A percentile compares a stretch with the other conserved stretches of the same genome.
phyloP scores from a whole-genome alignment of 1,284 basidiomycete genomes.

The Microbotryum scabiosae region DNA sequence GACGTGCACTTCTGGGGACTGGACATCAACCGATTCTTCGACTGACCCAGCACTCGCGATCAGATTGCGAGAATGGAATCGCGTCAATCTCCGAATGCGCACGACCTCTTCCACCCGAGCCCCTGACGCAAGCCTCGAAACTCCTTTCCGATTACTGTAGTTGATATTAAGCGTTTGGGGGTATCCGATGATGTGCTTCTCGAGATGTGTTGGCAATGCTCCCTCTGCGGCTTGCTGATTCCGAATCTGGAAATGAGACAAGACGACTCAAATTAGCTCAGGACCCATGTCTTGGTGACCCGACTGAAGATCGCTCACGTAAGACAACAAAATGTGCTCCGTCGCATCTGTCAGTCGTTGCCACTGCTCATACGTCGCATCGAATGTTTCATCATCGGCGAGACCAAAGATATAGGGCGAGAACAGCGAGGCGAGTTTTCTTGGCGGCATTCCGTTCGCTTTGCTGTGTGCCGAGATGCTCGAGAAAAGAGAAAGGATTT shows the following conservation, averaged over 20 bases:
- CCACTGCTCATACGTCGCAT: constrained; percentile 68
- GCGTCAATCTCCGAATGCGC: constrained; percentile 19
- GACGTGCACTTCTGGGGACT: not conserved
- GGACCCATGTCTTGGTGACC: not conserved
- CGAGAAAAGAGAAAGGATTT: constrained; percentile 22
- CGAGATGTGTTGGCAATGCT: constrained; percentile 31
- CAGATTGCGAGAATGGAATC: constrained; percentile 34
- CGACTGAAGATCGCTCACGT: constrained; percentile 54
- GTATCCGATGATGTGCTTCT: constrained; percentile 31
- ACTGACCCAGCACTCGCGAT: constrained; percentile 24
- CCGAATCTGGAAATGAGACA: constrained; percentile 20
- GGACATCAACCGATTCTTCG: constrained; percentile 7
- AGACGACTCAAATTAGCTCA: not conserved
- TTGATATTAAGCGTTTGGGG: constrained; percentile 20
- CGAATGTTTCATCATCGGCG: constrained; percentile 56
- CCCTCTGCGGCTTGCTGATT: constrained; percentile 27
- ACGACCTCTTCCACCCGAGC: constrained; percentile 25
- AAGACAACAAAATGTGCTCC: constrained; percentile 77
- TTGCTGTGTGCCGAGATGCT: constrained; percentile 18
- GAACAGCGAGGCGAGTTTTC: constrained; percentile 55
- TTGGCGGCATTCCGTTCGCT: constrained; percentile 33
- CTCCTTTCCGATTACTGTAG: not conserved
- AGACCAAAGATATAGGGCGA: constrained; percentile 68
- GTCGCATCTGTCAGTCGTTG: constrained; percentile 71
- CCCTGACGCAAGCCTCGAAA: constrained; percentile 7